Percentiles rank a stretch among this genome's conserved stretches.
phyloP scores from a whole-genome alignment of 352 stramenopile genomes.

The Phytophthora foliorum region DNA sequence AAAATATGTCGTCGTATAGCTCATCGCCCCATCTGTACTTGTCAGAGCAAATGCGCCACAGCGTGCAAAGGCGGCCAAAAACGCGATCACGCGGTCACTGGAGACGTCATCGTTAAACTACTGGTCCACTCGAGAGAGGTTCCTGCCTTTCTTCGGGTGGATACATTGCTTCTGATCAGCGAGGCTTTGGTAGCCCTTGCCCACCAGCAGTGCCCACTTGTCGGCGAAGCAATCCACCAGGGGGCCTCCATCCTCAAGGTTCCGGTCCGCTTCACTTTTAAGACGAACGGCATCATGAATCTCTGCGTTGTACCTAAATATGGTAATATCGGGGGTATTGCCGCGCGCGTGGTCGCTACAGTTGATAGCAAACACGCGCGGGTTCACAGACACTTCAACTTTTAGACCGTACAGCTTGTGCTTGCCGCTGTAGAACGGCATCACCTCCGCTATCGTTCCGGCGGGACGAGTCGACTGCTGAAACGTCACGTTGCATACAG shows the following conservation, averaged over 20 bases:
- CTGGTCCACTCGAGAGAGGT: neutral
- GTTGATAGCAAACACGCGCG: neutral
- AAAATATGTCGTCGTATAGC: constrained; percentile 6
- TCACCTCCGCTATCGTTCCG: neutral
- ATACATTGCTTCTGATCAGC: too few relatives aligned
- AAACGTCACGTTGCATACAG: constrained; percentile 3
- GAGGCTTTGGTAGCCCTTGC: too few relatives aligned
- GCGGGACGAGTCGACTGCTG: neutral
- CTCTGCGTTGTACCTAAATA: too few relatives aligned
- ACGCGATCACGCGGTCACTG: neutral
- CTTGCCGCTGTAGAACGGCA: constrained; percentile 2
- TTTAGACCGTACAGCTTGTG: constrained; percentile 1
- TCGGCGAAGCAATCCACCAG: neutral
- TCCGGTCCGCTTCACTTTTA: neutral
- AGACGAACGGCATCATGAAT: neutral
- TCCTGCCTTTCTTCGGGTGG: neutral
- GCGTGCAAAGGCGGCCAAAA: neutral
- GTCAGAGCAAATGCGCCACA: too few relatives aligned
- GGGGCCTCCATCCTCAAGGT: neutral
- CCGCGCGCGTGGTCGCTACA: neutral
- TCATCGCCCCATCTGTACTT: constrained; percentile 5
- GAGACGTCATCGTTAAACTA: neutral
- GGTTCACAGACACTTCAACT: neutral
- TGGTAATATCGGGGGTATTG: constrained; percentile 4
- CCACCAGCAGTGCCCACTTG: neutral